Evolutionary conservation across 116 monocot species (phyloP).

Genomic region (Iris pallida): DNA sequence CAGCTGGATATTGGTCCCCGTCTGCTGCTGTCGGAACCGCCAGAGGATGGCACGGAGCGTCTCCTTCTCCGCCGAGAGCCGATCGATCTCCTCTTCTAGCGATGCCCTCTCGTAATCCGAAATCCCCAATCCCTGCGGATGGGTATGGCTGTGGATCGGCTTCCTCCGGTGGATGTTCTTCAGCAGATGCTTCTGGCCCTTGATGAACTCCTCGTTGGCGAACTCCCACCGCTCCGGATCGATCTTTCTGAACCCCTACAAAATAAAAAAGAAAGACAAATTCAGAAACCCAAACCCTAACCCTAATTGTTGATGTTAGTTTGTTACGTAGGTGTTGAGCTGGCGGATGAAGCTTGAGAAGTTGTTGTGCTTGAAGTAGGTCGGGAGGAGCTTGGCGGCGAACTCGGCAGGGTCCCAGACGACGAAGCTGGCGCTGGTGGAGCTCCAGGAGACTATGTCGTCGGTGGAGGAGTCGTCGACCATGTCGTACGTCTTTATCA

Average conservation of each 20-base stretch:
- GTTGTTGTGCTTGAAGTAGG: conserved; percentile 98
- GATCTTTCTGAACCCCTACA: conserved; percentile 82
- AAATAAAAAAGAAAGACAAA: background rate
- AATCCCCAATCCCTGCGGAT: conserved; percentile 10
- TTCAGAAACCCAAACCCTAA: too few relatives aligned
- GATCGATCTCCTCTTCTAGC: conserved; percentile 72
- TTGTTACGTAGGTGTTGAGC: conserved; percentile 90
- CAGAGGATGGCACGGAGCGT: conserved; percentile 34
- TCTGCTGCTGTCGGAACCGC: conserved; percentile 51
- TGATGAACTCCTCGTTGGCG: conserved; percentile 66
- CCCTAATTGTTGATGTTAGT: background rate
- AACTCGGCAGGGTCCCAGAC: conserved; percentile 93
- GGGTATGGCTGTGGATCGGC: conserved; percentile 90
- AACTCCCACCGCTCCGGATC: conserved; percentile 95
- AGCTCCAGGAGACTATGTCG: conserved; percentile 86
- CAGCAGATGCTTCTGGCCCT: conserved; percentile 68
- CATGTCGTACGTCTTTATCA: conserved; percentile 95
- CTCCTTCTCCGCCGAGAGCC: conserved; percentile 41
- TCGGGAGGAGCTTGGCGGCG: conserved; percentile 70
- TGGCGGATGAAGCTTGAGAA: conserved; percentile 99
- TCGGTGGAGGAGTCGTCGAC: conserved; percentile 76
- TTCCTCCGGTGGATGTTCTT: conserved; percentile 89
- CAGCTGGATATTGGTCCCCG: conserved; percentile 43
- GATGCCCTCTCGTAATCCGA: conserved; percentile 44
- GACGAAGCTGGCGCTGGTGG: conserved; percentile 59